Percentiles rank a stretch among this genome's conserved stretches.
phyloP scores from a whole-genome alignment of 1,139 yeast species.

The Saccharomyces hybrid region DNA sequence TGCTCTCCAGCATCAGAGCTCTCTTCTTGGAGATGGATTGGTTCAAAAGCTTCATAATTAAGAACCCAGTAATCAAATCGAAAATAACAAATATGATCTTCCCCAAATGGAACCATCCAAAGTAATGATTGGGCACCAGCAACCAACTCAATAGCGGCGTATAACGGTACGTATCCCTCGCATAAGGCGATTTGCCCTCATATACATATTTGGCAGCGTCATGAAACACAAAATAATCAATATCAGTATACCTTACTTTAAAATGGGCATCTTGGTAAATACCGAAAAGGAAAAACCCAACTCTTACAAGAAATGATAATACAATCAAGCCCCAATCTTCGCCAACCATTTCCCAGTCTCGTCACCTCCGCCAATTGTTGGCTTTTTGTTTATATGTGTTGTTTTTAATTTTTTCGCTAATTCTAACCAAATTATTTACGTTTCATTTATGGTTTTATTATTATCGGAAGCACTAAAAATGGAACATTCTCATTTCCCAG shows the following conservation, averaged over 20 bases:
- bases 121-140: constrained; percentile 51
- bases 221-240: constrained; percentile 85
- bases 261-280: constrained; percentile 75
- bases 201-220: constrained; percentile 79
- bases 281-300: constrained; percentile 72
- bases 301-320: constrained; percentile 41
- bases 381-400: background rate
- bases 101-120: constrained; percentile 54
- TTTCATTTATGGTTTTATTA: background rate
- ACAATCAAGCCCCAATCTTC: constrained; percentile 9
- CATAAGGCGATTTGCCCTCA: constrained; percentile 63
- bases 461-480: background rate
- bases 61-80: constrained; percentile 72
- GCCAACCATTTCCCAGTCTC: constrained; percentile 2
- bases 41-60: constrained; percentile 45
- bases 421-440: background rate
- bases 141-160: constrained; percentile 88
- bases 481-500: background rate
- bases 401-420: background rate
- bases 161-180: constrained; percentile 81
- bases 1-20: constrained; percentile 37
- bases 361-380: background rate
- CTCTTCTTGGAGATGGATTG: constrained; percentile 29
- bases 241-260: constrained; percentile 83
- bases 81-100: constrained; percentile 67